Conservation (phyloP, 2,329 filamentous ascomycete species). For the Cladosporium sp. region DNA sequence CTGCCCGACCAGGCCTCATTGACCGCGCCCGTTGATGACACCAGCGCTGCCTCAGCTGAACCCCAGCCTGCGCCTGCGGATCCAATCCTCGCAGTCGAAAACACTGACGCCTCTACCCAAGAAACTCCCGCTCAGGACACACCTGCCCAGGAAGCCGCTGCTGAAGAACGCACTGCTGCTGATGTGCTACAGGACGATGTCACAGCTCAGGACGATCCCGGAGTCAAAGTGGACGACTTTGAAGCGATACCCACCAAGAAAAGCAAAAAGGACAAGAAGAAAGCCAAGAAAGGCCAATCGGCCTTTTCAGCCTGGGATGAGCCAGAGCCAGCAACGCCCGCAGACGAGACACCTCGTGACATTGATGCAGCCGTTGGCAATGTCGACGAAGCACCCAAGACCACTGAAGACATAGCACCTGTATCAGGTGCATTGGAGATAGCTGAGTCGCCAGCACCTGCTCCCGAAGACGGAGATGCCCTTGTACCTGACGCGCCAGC, state of each 20-base stretch:
- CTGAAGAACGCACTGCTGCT: not conserved
- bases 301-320: not conserved
- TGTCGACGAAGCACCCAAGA: not conserved
- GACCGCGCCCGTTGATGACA: not conserved
- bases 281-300: not conserved
- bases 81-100: not conserved
- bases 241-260: constrained; percentile 19
- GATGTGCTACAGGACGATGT: not conserved
- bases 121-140: too few species aligned
- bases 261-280: constrained; percentile 25
- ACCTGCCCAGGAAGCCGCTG: not conserved
- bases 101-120: not conserved
- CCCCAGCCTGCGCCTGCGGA: not conserved
- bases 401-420: not conserved
- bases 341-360: not conserved
- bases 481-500: not conserved
- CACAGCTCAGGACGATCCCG: not conserved
- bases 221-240: constrained; percentile 11
- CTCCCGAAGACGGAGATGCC: too few species aligned
- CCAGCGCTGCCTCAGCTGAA: not conserved
- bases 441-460: not conserved
- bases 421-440: not conserved
- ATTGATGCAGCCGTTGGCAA: not conserved
- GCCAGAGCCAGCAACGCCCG: not conserved
- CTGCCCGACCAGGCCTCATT: not conserved